These are phyloP conservation scores for Boletus barrowsii DNA, from an alignment of 768 basidiomycete species.

Conservation along the genomic window DNA sequence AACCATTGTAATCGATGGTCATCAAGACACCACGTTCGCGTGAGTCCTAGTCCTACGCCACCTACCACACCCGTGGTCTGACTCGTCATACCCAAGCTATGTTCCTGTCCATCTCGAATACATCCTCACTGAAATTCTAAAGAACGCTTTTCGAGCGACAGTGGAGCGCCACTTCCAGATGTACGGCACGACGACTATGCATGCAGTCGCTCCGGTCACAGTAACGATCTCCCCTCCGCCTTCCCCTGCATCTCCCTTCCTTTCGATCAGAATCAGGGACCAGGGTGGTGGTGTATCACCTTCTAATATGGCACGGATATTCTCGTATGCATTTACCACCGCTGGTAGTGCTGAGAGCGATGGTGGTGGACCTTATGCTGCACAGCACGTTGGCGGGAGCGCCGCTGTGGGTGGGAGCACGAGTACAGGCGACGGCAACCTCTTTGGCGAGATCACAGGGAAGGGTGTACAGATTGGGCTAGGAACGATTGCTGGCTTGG, in stretches of 20 bases:
- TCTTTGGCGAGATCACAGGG: constrained; percentile 77
- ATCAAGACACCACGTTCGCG: constrained; percentile 71
- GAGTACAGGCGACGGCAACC: constrained; percentile 42
- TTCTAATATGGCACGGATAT: constrained; percentile 71
- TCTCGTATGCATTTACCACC: constrained; percentile 91
- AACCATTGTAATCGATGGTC: constrained; percentile 65
- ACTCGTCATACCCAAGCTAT: constrained; percentile 48
- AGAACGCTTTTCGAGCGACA: constrained; percentile 88
- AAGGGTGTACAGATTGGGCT: constrained; percentile 76
- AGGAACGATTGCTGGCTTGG: constrained; percentile 88
- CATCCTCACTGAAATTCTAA: constrained; percentile 85
- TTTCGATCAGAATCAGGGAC: constrained; percentile 80
- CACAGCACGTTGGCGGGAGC: constrained; percentile 71
- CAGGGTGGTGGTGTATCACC: constrained; percentile 83
- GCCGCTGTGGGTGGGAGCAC: constrained; percentile 53
- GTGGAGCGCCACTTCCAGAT: constrained; percentile 66
- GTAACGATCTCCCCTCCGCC: constrained; percentile 68
- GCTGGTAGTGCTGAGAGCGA: constrained; percentile 52
- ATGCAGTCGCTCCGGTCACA: constrained; percentile 55
- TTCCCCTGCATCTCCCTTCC: constrained; percentile 39
- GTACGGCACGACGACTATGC: constrained; percentile 33
- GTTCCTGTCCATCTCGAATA: constrained; percentile 91
- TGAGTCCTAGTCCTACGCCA: constrained; percentile 39
- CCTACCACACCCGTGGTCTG: constrained; percentile 5
- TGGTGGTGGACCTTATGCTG: constrained; percentile 72